phyloP scores from a whole-genome alignment of 495 filamentous ascomycete species.

The Haplographium delicatum region DNA sequence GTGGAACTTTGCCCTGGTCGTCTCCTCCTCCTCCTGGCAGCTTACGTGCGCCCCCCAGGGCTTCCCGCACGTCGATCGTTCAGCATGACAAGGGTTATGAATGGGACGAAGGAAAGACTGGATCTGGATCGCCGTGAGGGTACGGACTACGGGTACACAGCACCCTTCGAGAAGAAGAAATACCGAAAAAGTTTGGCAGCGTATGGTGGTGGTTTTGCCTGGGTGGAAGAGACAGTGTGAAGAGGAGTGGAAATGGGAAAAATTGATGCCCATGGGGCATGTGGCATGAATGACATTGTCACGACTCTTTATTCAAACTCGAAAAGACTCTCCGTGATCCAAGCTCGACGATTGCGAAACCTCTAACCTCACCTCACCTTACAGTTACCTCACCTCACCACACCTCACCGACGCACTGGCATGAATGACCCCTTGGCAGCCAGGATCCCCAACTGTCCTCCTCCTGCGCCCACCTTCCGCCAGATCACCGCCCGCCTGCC shows the following conservation, averaged over 20 bases:
- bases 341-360: conserved; percentile 3
- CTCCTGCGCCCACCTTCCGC: too few species aligned
- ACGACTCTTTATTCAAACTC: not conserved
- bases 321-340: not conserved
- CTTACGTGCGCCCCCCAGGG: not conserved
- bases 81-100: not conserved
- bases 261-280: not conserved
- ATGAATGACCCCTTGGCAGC: too few species aligned
- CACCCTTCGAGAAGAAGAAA: not conserved
- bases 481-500: too few species aligned
- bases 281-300: not conserved
- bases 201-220: too few species aligned
- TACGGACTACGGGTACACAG: not conserved
- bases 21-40: not conserved
- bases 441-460: too few species aligned
- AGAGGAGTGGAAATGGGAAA: not conserved
- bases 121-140: conserved; percentile 1
- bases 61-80: not conserved
- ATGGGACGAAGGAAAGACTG: not conserved
- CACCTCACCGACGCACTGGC: not conserved
- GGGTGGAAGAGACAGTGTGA: not conserved
- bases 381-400: too few species aligned
- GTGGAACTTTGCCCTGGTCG: not conserved
- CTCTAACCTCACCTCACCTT: not conserved
- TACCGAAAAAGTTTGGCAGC: too few species aligned